Evolutionary conservation across 495 filamentous ascomycete species (phyloP).

Genomic region (Lasiosphaeria ovina): DNA sequence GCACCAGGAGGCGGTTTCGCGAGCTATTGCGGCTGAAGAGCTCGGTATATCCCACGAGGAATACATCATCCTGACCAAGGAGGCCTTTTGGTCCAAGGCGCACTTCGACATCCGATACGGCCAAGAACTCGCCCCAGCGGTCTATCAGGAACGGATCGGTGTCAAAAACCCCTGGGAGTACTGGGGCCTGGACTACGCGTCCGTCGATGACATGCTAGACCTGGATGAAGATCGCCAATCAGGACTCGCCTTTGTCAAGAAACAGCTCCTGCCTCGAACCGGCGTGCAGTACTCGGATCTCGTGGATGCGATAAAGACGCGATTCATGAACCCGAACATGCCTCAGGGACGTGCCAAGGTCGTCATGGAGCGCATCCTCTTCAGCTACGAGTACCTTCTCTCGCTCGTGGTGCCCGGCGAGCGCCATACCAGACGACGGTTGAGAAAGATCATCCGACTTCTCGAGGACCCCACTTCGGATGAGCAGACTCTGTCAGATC

Average conservation of each 20-base stretch:
- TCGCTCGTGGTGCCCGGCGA: neutral
- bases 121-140: no score
- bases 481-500: no score
- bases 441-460: neutral
- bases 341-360: neutral
- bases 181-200: constrained; percentile 3
- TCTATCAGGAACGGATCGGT: neutral
- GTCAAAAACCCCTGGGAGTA: neutral
- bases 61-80: neutral
- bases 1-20: no score
- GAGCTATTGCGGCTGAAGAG: no score
- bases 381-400: constrained; percentile 2
- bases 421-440: neutral
- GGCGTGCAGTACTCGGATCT: constrained; percentile 11
- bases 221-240: neutral
- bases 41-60: neutral
- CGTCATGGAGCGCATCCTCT: neutral
- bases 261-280: constrained; percentile 24
- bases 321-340: neutral
- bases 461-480: no score
- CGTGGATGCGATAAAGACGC: neutral
- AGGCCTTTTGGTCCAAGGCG: neutral
- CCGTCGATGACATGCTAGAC: neutral
- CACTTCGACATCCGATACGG: no score
- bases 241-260: constrained; percentile 23